These are phyloP conservation scores for Cercophora newfieldiana DNA, from an alignment of 495 filamentous ascomycete species.

Conservation along the genomic window DNA sequence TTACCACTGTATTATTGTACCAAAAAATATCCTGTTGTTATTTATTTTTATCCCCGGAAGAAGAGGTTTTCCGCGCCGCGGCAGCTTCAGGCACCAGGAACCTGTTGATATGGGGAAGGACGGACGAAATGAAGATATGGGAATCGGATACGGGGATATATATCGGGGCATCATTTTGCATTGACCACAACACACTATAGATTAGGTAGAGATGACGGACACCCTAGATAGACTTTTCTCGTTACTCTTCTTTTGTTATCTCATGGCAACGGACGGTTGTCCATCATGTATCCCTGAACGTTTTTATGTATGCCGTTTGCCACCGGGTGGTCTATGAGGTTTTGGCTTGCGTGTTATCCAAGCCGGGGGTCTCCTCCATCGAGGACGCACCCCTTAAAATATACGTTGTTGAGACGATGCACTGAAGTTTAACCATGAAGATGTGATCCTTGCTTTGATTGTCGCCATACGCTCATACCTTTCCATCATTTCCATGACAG, in stretches of 20 bases:
- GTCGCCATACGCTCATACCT: no score
- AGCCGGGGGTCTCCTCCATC: background rate
- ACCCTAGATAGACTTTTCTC: slow-evolving; percentile 12
- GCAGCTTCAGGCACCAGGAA: background rate
- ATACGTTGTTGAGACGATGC: background rate
- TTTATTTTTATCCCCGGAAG: slow-evolving; percentile 2
- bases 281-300: slow-evolving; percentile 1
- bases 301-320: background rate
- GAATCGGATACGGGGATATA: background rate
- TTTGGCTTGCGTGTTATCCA: background rate
- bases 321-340: background rate
- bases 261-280: slow-evolving; percentile 7
- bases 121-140: slow-evolving; percentile 1
- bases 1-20: slow-evolving; percentile 11
- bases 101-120: slow-evolving; percentile 8
- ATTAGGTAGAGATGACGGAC: slow-evolving; percentile 15
- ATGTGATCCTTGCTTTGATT: no score
- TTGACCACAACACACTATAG: background rate
- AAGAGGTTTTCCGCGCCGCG: background rate
- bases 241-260: background rate
- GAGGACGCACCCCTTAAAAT: background rate
- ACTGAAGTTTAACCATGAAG: no score
- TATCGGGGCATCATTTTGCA: slow-evolving; percentile 4
- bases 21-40: background rate
- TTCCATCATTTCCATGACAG: no score